Percentiles rank a stretch among this genome's conserved stretches.
Evolutionary conservation across 352 stramenopile species (phyloP).

Genomic region (Achlya hypogyna): DNA sequence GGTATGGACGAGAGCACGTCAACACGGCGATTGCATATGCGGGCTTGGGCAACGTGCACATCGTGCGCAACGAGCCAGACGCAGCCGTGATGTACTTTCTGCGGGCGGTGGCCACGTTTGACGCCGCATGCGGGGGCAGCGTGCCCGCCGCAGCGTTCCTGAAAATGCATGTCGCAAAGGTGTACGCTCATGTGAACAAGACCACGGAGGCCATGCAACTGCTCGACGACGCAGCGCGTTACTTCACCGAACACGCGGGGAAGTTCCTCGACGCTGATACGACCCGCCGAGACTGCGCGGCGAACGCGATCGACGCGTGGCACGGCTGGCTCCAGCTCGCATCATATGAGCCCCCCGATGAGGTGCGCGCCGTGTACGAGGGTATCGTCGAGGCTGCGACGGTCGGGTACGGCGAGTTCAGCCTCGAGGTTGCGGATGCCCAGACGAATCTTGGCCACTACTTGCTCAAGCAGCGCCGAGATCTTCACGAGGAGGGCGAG

Average conservation of each 20-base stretch:
- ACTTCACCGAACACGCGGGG: conserved; percentile 48
- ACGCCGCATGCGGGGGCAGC: conserved; percentile 39
- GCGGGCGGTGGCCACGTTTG: conserved; percentile 44
- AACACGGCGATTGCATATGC: conserved; percentile 43
- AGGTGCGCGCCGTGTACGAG: conserved; percentile 24
- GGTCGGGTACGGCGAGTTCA: conserved; percentile 55
- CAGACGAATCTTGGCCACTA: conserved; percentile 31
- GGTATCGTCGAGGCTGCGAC: conserved; percentile 37
- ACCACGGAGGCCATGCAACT: conserved; percentile 10
- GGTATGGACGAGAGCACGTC: conserved; percentile 38
- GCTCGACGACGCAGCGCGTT: conserved; percentile 37
- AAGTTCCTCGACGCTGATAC: conserved; percentile 43
- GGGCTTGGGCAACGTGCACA: conserved; percentile 44
- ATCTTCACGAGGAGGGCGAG: conserved; percentile 28
- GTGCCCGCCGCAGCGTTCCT: conserved; percentile 51
- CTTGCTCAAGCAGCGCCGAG: conserved; percentile 32
- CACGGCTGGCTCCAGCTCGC: conserved; percentile 35
- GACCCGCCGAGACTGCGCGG: conserved; percentile 49
- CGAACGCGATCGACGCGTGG: conserved; percentile 47
- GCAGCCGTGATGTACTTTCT: conserved; percentile 40
- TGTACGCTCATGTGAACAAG: conserved; percentile 32
- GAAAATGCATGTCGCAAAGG: conserved; percentile 46
- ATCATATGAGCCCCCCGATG: not conserved
- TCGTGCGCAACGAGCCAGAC: conserved; percentile 26
- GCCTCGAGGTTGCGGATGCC: conserved; percentile 42